These are phyloP conservation scores for Parachlorella kessleri DNA, from an alignment of 139 green algal genomes.

Conservation along the genomic window DNA sequence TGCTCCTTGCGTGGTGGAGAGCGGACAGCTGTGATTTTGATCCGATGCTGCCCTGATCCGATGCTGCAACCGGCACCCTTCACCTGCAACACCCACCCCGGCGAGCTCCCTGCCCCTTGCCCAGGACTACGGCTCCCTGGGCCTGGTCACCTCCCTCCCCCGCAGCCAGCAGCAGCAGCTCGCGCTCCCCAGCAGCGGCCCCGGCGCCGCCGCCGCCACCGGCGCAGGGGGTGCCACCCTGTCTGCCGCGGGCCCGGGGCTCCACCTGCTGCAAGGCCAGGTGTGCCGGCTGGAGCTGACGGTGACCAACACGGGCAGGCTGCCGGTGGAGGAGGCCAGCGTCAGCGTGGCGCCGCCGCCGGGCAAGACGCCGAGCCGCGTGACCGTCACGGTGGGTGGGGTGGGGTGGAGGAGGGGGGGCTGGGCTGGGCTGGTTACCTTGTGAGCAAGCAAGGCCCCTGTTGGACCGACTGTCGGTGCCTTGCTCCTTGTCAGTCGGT, in stretches of 20 bases:
- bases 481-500: too few relatives aligned
- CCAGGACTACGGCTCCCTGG: not conserved
- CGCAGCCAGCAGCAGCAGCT: not conserved
- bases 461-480: too few relatives aligned
- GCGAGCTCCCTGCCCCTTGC: not conserved
- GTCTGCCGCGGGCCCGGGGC: not conserved
- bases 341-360: not conserved
- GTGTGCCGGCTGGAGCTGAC: constrained; percentile 7
- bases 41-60: too few relatives aligned
- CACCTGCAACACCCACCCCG: too few relatives aligned
- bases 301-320: constrained; percentile 20
- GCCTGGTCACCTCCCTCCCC: not conserved
- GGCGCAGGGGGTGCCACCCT: not conserved
- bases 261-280: constrained; percentile 33
- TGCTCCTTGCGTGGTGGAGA: too few relatives aligned
- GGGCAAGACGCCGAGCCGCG: not conserved
- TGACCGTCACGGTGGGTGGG: not conserved
- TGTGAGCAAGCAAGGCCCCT: too few relatives aligned
- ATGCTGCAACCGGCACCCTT: too few relatives aligned
- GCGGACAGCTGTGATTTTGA: too few relatives aligned
- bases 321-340: constrained; percentile 5
- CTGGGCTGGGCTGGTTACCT: too few relatives aligned
- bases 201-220: not conserved
- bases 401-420: too few relatives aligned
- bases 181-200: not conserved